These are phyloP conservation scores for Nasturtium officinale DNA, from an alignment of 345 rosid genomes.

Conservation along the genomic window DNA sequence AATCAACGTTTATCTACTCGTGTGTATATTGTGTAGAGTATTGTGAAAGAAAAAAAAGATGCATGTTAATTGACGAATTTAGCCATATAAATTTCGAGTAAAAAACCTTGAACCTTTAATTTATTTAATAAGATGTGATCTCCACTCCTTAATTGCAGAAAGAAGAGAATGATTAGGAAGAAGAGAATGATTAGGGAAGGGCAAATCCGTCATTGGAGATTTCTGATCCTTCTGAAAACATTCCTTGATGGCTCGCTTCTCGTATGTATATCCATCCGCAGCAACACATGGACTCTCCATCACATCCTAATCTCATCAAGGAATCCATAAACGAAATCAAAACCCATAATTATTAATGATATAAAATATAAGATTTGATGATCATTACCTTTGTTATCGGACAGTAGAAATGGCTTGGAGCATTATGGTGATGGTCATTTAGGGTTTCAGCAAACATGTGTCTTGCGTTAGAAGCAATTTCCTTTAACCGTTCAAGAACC, in stretches of 20 bases:
- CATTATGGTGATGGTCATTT: conserved; percentile 11
- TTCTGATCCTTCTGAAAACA: conserved; percentile 60
- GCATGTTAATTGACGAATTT: conserved; percentile 4
- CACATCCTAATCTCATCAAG: conserved; percentile 54
- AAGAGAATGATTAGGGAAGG: conserved; percentile 57
- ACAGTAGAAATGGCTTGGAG: conserved; percentile 78
- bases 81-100: not conserved
- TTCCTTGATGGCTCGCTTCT: conserved; percentile 62
- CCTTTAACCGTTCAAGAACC: conserved; percentile 61
- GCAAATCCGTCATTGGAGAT: conserved; percentile 72
- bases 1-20: conserved; percentile 4
- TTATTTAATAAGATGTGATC: conserved; percentile 42
- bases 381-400: conserved; percentile 73
- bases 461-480: conserved; percentile 50
- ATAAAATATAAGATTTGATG: not conserved
- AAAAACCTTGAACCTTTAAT: not conserved
- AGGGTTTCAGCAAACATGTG: conserved; percentile 22
- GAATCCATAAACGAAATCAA: not conserved
- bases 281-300: conserved; percentile 94
- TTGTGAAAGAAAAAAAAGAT: not conserved
- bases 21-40: conserved; percentile 1
- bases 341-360: not conserved
- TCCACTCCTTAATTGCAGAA: conserved; percentile 76
- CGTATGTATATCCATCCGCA: conserved; percentile 84
- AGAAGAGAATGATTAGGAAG: conserved; percentile 72